phyloP scores from a whole-genome alignment of 495 filamentous ascomycete species.

The Penicillium silybi region DNA sequence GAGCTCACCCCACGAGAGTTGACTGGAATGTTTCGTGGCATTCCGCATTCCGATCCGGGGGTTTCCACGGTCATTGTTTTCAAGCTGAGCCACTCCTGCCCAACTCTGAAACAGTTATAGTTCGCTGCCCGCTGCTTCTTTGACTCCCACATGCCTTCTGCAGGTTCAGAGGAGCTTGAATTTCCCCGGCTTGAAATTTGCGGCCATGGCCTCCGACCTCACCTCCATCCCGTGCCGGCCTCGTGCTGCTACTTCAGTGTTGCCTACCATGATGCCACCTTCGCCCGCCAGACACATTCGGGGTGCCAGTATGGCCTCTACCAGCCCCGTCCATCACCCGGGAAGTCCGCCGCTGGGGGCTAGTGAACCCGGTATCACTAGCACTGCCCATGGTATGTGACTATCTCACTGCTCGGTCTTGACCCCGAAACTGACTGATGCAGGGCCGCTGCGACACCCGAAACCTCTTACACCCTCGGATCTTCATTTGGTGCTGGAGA shows the following conservation, averaged over 20 bases:
- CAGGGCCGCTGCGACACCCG: conserved; percentile 72
- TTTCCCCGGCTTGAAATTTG: not conserved
- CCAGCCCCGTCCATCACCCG: conserved; percentile 28
- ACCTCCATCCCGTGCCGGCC: conserved; percentile 51
- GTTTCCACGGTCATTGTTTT: conserved; percentile 18
- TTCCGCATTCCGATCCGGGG: conserved; percentile 20
- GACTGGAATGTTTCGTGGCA: conserved; percentile 21
- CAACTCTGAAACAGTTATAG: conserved; percentile 13
- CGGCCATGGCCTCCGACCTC: conserved; percentile 56
- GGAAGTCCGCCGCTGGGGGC: conserved; percentile 24
- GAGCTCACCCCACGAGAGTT: conserved; percentile 5
- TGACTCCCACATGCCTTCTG: conserved; percentile 13
- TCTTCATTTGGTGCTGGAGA: conserved; percentile 80
- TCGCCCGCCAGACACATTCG: conserved; percentile 9
- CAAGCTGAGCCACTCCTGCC: conserved; percentile 8
- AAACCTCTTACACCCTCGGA: conserved; percentile 82
- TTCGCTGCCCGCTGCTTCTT: not conserved
- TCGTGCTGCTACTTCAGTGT: conserved; percentile 45
- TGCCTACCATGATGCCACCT: conserved; percentile 41
- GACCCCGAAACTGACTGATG: not conserved
- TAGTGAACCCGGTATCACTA: conserved; percentile 54
- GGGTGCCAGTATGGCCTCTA: conserved; percentile 27
- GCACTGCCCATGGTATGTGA: conserved; percentile 51
- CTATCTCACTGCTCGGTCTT: not conserved
- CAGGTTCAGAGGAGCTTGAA: conserved; percentile 16